Base-by-base conservation (phyloP, 2,329 filamentous ascomycete genomes). In the Ophiognomonia clavigignenti-juglandacearum region DNA sequence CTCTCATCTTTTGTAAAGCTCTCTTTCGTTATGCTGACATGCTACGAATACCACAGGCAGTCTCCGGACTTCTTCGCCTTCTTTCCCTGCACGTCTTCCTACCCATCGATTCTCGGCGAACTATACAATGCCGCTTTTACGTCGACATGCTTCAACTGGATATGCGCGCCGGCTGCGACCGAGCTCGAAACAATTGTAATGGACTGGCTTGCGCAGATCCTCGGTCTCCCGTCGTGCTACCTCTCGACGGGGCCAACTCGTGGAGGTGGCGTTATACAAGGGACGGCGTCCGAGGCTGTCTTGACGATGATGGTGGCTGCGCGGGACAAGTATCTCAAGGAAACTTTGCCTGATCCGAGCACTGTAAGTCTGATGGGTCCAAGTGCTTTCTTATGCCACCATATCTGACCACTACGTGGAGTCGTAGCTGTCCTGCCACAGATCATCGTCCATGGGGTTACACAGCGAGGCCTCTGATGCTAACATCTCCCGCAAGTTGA, bases 51-150 rank as follows among this genome's bases (percentile, higher is more conserved):
- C n/a, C n/a, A n/a, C n/a, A n/a, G 32, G 77, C 85, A 95, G 63
- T 88, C 84, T 2, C 92, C 89, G 13, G 90, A 92, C 61, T 97
- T 96, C 75, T 88, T 96, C 80, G 92, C 92, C 36, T 97, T 95
- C 73, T 97, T 93, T 68, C 87, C 92, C 1, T 88, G 88, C 40
- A 83, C 80, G 20, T 83, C 84, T 44, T 88, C 85, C 31, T 96
- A 85, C 62, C 90, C 92, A 0, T 80, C 83, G 23, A 92, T 96
- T 64, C 76, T 97, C 10, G 92, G 88, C 16, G 92, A 97, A 68
- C 83, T 97, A 72, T 97, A 95, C 73, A 88, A 83, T 36, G 84
- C 88, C 4, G 86, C 89, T 4, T 91, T 96, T 68, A 95, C 83
- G 14, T 88, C 88, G 13, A 89, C 92, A 1, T 89, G 89, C 29